Conservation (phyloP, 371 early-diverging fungal species). For the Mucor ambiguus region DNA sequence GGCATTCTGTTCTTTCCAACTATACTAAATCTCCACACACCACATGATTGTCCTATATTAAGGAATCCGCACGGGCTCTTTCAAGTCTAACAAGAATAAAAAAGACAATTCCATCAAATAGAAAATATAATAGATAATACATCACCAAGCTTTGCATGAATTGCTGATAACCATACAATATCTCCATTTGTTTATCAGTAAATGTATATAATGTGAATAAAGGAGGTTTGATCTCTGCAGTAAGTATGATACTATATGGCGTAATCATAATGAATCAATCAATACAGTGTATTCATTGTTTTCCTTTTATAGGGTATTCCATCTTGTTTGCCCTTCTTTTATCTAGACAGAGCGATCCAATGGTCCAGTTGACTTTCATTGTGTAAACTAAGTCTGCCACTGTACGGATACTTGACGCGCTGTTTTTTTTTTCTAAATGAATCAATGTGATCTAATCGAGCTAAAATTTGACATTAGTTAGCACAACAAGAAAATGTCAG, state of each 20-base stretch:
- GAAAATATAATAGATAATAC: neutral
- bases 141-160: neutral
- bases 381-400: neutral
- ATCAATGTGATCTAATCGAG: neutral
- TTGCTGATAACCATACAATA: neutral
- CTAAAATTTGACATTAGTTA: neutral
- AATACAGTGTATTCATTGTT: neutral
- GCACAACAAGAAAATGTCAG: neutral
- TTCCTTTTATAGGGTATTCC: neutral
- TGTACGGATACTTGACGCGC: neutral
- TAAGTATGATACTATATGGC: neutral
- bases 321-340: neutral
- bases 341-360: too few relatives aligned
- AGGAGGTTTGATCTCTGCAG: neutral
- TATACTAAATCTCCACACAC: neutral
- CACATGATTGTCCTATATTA: constrained; percentile 6
- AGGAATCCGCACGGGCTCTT: constrained; percentile 9
- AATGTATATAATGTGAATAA: neutral
- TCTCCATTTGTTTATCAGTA: neutral
- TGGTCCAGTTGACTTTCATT: neutral
- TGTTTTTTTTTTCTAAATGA: neutral
- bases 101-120: neutral
- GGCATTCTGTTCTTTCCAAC: neutral
- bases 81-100: neutral
- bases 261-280: neutral